phyloP scores from a whole-genome alignment of 2,329 filamentous ascomycete genomes.

The Waltergamsia citrina region DNA sequence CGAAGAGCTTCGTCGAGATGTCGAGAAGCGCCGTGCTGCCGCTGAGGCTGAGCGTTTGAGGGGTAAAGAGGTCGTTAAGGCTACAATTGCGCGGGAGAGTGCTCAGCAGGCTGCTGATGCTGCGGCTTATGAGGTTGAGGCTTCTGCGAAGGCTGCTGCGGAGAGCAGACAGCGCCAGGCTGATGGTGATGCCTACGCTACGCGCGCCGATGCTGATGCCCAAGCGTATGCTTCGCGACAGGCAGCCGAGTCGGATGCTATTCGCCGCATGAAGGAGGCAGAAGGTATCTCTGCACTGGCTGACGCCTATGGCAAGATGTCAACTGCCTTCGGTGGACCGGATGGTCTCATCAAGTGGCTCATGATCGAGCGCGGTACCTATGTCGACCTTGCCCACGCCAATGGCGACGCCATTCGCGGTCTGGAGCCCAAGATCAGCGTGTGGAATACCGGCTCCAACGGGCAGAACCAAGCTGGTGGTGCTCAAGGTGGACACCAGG shows the following conservation, averaged over 20 bases:
- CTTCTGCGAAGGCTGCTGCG: conserved; percentile 45
- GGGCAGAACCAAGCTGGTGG: conserved; percentile 25
- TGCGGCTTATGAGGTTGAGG: conserved; percentile 53
- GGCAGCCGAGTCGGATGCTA: conserved; percentile 49
- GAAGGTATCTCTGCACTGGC: conserved; percentile 72
- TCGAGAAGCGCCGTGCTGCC: conserved; percentile 67
- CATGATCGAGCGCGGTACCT: conserved; percentile 79
- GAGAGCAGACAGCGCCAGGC: conserved; percentile 33
- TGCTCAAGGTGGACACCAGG: conserved; percentile 28
- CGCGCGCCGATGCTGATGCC: conserved; percentile 34
- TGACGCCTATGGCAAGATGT: conserved; percentile 66
- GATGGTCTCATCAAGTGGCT: conserved; percentile 72
- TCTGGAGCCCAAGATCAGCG: conserved; percentile 79
- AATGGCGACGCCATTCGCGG: conserved; percentile 70
- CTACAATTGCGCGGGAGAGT: conserved; percentile 58
- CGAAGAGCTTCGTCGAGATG: conserved; percentile 69
- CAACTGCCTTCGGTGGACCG: conserved; percentile 66
- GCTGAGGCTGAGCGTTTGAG: conserved; percentile 75
- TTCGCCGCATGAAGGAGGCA: conserved; percentile 61
- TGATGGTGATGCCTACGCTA: conserved; percentile 39
- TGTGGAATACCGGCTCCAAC: conserved; percentile 70
- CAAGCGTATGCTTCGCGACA: conserved; percentile 26
- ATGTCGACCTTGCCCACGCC: conserved; percentile 66
- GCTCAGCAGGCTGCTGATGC: conserved; percentile 61
- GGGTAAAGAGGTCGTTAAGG: conserved; percentile 70